A percentile compares a stretch with the other conserved stretches of the same genome.
Conservation (phyloP, 2,329 filamentous ascomycete species). For the Fusarium sp. region DNA sequence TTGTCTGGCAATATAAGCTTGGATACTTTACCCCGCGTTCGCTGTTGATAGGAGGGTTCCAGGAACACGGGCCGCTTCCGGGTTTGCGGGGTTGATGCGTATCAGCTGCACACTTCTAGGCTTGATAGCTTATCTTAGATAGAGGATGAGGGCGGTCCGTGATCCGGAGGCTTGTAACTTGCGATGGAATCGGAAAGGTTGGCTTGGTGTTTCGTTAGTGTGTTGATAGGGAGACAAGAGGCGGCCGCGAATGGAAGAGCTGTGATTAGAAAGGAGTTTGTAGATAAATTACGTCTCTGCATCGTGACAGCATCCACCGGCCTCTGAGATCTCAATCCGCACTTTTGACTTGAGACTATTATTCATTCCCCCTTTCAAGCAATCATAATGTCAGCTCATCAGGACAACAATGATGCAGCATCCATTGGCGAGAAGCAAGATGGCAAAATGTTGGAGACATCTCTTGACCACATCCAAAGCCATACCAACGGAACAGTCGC, state of each 20-base stretch:
- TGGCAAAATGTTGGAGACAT: neutral
- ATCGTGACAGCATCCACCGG: too few species aligned
- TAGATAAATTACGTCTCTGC: neutral
- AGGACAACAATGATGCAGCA: neutral
- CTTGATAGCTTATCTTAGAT: neutral
- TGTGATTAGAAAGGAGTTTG: neutral
- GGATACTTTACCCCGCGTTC: neutral
- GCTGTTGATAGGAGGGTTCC: neutral
- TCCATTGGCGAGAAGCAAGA: neutral
- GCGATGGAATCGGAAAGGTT: neutral
- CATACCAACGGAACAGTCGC: neutral
- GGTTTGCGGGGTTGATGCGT: neutral
- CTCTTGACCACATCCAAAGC: neutral
- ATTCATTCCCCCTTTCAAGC: fast-evolving
- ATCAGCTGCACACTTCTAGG: neutral
- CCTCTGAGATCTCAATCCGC: neutral
- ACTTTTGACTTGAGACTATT: neutral
- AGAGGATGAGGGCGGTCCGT: neutral
- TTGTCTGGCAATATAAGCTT: neutral
- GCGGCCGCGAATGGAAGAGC: neutral
- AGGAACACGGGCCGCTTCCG: neutral
- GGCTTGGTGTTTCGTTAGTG: neutral
- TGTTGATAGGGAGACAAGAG: neutral
- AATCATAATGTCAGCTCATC: neutral
- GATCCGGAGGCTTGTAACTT: neutral